Percentiles rank a stretch among this genome's conserved stretches.
These are phyloP conservation scores for Ceratocystis eucalypticola DNA, from an alignment of 2,329 filamentous ascomycete species.

Conservation along the genomic window DNA sequence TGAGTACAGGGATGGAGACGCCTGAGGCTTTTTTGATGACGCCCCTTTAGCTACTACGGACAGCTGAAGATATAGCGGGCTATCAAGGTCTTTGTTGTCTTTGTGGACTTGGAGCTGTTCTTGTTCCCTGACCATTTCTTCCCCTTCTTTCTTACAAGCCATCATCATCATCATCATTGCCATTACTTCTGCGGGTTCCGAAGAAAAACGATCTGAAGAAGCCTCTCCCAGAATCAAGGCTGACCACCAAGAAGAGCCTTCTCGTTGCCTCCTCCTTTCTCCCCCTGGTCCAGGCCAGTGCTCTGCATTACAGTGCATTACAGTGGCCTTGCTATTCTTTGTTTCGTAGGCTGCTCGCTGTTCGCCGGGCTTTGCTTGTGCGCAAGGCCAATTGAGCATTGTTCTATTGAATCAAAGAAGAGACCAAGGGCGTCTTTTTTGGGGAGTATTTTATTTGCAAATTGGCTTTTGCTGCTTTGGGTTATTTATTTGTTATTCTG, in stretches of 20 bases:
- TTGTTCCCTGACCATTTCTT: not conserved
- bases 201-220: not conserved
- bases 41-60: not conserved
- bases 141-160: not conserved
- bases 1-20: not conserved
- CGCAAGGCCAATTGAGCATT: not conserved
- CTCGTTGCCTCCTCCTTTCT: not conserved
- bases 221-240: not conserved
- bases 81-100: not conserved
- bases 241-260: not conserved
- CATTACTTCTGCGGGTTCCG: not conserved
- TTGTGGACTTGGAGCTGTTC: too few relatives aligned
- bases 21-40: not conserved
- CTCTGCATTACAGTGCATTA: conserved; percentile 7
- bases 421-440: not conserved
- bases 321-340: not conserved
- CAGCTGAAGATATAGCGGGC: not conserved
- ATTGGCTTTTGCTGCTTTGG: conserved; percentile 11
- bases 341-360: not conserved
- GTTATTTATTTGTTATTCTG: conserved; percentile 18
- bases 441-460: conserved; percentile 4
- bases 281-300: conserved; percentile 4
- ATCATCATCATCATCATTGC: not conserved
- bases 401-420: not conserved
- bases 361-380: not conserved